A percentile compares a stretch with the other conserved stretches of the same genome.
These are phyloP conservation scores for Phytophthora meadii DNA, from an alignment of 352 stramenopile species.

Conservation along the genomic window DNA sequence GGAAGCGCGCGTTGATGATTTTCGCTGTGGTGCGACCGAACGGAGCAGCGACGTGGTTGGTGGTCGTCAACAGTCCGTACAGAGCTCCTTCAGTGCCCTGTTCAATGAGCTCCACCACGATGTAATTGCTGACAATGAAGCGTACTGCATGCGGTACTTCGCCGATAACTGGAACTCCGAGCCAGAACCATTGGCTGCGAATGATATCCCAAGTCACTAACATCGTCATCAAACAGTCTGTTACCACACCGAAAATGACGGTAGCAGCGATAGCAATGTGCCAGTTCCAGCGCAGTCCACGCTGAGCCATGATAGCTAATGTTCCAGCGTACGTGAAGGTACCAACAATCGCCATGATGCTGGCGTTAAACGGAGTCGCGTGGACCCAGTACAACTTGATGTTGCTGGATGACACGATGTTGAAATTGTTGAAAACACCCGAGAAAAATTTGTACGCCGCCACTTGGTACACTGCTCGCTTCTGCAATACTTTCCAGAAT, in stretches of 20 bases:
- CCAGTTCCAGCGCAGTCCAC: constrained; percentile 67
- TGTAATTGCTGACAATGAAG: constrained; percentile 69
- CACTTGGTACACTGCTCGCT: constrained; percentile 69
- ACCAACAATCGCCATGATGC: constrained; percentile 57
- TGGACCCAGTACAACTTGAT: constrained; percentile 69
- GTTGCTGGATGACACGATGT: constrained; percentile 58
- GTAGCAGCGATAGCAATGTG: constrained; percentile 51
- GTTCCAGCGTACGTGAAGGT: constrained; percentile 59
- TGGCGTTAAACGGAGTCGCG: constrained; percentile 64
- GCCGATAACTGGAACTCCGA: constrained; percentile 58
- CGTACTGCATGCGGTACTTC: constrained; percentile 56
- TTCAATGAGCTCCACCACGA: constrained; percentile 65
- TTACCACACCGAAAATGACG: constrained; percentile 43
- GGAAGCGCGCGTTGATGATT: constrained; percentile 59
- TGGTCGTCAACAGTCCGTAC: constrained; percentile 61
- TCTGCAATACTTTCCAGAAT: constrained; percentile 67
- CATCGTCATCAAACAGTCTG: constrained; percentile 64
- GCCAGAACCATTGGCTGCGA: constrained; percentile 72
- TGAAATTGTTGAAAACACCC: constrained; percentile 68
- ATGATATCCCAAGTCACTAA: constrained; percentile 57
- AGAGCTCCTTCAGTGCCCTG: constrained; percentile 59
- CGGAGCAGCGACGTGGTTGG: constrained; percentile 52
- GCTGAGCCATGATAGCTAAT: constrained; percentile 51
- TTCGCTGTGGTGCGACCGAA: constrained; percentile 61
- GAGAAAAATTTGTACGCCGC: constrained; percentile 73